Evolutionary conservation across 139 green algal species (phyloP).

Genomic region (Spirogloea muscicola): DNA sequence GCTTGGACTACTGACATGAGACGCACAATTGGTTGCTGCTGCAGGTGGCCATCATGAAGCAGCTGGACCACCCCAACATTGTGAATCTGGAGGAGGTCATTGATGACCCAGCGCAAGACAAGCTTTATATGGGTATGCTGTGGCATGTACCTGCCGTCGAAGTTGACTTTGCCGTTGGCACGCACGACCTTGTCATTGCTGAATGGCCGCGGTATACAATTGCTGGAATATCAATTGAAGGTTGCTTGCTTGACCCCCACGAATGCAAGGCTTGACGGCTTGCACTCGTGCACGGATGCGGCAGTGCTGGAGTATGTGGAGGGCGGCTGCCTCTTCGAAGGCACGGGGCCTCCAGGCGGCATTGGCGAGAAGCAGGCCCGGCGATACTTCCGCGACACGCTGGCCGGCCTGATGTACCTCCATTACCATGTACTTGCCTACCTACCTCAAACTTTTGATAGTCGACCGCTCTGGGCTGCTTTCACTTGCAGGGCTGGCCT

Average conservation of each 20-base stretch:
- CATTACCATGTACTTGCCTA: conserved; percentile 17
- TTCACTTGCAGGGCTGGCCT: neutral
- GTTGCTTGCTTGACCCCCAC: too few relatives aligned
- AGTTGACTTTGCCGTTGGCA: too few relatives aligned
- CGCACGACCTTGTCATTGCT: too few relatives aligned
- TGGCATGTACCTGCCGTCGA: too few relatives aligned
- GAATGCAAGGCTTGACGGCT: neutral
- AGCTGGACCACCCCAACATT: conserved; percentile 61
- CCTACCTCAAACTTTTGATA: neutral
- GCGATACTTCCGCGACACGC: conserved; percentile 32
- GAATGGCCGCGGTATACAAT: too few relatives aligned
- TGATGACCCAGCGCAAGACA: conserved; percentile 29
- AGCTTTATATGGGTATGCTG: conserved; percentile 31
- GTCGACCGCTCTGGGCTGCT: neutral
- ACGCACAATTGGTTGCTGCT: too few relatives aligned
- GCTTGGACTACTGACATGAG: too few relatives aligned
- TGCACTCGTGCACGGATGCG: neutral
- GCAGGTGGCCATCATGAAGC: conserved; percentile 63
- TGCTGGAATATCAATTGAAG: too few relatives aligned
- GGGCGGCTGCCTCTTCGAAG: conserved; percentile 24
- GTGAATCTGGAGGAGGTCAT: conserved; percentile 56
- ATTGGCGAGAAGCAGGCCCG: conserved; percentile 21
- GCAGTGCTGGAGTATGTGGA: conserved; percentile 45
- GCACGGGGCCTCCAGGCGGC: neutral
- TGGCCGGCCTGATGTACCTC: conserved; percentile 28